These are phyloP conservation scores for Solanum bulbocastanum DNA, from an alignment of 257 asterid genomes.

Conservation along the genomic window DNA sequence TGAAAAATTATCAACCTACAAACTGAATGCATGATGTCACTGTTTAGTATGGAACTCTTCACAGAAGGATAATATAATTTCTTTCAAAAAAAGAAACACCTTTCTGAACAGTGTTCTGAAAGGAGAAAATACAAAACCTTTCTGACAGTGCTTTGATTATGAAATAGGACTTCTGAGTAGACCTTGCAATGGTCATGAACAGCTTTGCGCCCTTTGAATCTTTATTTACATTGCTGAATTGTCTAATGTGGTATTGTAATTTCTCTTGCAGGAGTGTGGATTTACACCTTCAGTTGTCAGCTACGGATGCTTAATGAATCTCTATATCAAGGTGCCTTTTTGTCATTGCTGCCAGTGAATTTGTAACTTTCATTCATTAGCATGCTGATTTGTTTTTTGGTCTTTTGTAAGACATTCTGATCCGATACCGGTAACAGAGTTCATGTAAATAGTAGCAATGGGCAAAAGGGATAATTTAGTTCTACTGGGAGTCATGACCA, in stretches of 20 bases:
- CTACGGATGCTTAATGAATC: constrained; percentile 91
- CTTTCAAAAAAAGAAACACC: neutral
- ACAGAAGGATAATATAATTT: neutral
- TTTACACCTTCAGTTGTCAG: constrained; percentile 74
- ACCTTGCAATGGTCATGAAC: neutral
- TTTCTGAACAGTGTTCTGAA: neutral
- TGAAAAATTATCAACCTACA: neutral
- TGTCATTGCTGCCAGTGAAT: neutral
- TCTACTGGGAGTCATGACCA: neutral
- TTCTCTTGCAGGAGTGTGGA: constrained; percentile 70
- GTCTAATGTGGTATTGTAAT: neutral
- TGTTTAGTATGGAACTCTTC: neutral
- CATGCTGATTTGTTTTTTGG: neutral
- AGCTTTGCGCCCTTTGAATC: no score
- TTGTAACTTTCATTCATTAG: neutral
- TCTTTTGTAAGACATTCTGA: neutral
- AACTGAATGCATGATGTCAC: neutral
- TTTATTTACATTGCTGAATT: neutral
- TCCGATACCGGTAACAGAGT: neutral
- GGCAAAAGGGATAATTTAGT: neutral
- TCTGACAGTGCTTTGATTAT: neutral
- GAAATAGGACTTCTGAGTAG: neutral
- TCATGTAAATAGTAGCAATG: neutral
- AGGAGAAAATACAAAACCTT: neutral
- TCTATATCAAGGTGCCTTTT: constrained; percentile 66